A percentile compares a stretch with the other conserved stretches of the same genome.
phyloP scores from a whole-genome alignment of 2,329 filamentous ascomycete species.

The Botrytis galanthina region DNA sequence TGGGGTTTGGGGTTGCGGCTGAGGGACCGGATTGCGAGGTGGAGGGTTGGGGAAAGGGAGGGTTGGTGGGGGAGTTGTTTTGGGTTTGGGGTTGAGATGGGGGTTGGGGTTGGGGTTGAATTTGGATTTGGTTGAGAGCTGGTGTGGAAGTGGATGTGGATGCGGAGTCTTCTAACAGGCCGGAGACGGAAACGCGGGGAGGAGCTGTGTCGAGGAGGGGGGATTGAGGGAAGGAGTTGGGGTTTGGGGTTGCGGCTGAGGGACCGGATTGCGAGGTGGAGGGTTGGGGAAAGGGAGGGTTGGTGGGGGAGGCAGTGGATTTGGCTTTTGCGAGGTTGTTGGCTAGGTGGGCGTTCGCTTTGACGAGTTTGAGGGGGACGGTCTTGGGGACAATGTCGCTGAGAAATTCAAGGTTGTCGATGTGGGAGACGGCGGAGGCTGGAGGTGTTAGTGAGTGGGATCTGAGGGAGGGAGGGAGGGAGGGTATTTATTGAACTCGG shows the following conservation, averaged over 20 bases:
- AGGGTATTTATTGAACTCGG: too few species aligned
- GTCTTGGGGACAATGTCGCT: constrained; percentile 88
- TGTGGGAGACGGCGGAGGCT: constrained; percentile 82
- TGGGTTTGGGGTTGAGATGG: background rate
- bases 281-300: background rate
- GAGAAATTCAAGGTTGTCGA: constrained; percentile 94
- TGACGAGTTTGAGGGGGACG: constrained; percentile 74
- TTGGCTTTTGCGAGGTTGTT: background rate
- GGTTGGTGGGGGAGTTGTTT: background rate
- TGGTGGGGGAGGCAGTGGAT: background rate
- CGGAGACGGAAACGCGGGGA: constrained; percentile 13
- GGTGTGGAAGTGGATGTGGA: background rate
- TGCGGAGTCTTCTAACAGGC: constrained; percentile 11
- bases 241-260: background rate
- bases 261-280: constrained; percentile 4
- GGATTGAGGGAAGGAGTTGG: background rate
- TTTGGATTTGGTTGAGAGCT: background rate
- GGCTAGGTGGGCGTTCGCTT: constrained; percentile 55
- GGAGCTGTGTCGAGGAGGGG: background rate
- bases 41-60: too few species aligned
- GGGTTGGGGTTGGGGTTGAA: background rate
- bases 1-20: too few species aligned
- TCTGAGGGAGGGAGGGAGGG: background rate
- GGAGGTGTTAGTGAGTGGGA: constrained; percentile 12
- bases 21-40: too few species aligned